These are phyloP conservation scores for Zygnema cylindricum DNA, from an alignment of 139 green algal genomes.

Conservation along the genomic window DNA sequence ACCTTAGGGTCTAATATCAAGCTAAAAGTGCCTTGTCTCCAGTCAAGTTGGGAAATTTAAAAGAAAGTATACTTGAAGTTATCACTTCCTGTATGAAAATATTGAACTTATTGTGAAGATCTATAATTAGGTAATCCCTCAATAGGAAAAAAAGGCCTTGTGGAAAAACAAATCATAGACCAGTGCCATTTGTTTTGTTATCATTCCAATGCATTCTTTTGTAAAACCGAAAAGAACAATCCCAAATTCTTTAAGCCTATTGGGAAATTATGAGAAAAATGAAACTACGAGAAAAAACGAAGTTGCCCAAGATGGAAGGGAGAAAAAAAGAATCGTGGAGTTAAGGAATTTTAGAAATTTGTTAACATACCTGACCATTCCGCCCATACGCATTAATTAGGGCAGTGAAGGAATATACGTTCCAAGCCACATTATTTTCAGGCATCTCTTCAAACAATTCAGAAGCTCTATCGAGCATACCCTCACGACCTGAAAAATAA, in stretches of 20 bases:
- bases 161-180: neutral
- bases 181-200: too few relatives aligned
- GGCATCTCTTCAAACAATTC: slow-evolving; percentile 64
- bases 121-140: too few relatives aligned
- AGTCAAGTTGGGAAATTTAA: too few relatives aligned
- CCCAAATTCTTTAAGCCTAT: too few relatives aligned
- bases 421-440: slow-evolving; percentile 41
- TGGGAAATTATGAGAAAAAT: neutral
- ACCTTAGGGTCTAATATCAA: too few relatives aligned
- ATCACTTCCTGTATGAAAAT: too few relatives aligned
- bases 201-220: too few relatives aligned
- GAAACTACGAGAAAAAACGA: neutral
- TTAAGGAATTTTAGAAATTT: neutral
- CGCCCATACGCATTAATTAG: slow-evolving; percentile 60
- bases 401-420: slow-evolving; percentile 53
- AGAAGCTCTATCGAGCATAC: slow-evolving; percentile 50
- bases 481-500: slow-evolving; percentile 43
- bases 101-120: too few relatives aligned
- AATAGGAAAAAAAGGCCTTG: neutral
- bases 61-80: too few relatives aligned
- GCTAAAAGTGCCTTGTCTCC: too few relatives aligned
- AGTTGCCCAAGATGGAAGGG: neutral
- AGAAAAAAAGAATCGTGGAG: neutral
- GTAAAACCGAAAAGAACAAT: too few relatives aligned
- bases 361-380: slow-evolving; percentile 29